These are phyloP conservation scores for Linum trigynum DNA, from an alignment of 345 rosid species.

Conservation along the genomic window DNA sequence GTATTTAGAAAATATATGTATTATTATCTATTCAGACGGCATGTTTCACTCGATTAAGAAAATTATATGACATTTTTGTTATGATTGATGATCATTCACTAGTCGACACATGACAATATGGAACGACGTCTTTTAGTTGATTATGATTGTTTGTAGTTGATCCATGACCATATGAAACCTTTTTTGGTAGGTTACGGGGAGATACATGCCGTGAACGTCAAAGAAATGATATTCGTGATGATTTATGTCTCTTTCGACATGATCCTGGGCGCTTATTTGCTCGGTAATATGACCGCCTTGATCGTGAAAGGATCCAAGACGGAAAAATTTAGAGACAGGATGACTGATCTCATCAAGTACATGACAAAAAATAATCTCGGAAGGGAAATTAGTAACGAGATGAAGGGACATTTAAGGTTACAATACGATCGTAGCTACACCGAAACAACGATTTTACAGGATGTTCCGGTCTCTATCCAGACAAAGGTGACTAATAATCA, in stretches of 20 bases:
- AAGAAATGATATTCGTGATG: slow-evolving; percentile 89
- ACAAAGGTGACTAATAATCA: slow-evolving; percentile 39
- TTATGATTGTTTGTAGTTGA: background rate
- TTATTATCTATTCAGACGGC: too few relatives aligned
- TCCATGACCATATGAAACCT: background rate
- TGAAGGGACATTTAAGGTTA: slow-evolving; percentile 54
- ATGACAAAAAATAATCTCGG: slow-evolving; percentile 62
- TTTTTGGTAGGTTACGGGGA: slow-evolving; percentile 80
- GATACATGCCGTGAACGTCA: slow-evolving; percentile 72
- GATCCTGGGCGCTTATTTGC: slow-evolving; percentile 83
- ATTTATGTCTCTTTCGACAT: slow-evolving; percentile 69
- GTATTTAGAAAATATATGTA: too few relatives aligned
- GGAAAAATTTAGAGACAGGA: slow-evolving; percentile 64
- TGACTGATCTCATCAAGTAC: slow-evolving; percentile 61
- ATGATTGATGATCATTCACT: too few relatives aligned
- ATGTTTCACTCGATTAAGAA: too few relatives aligned
- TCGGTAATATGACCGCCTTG: slow-evolving; percentile 89
- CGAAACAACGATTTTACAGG: slow-evolving; percentile 64
- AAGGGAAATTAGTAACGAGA: slow-evolving; percentile 43
- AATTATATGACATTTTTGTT: too few relatives aligned
- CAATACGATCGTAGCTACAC: slow-evolving; percentile 49
- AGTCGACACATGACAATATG: too few relatives aligned
- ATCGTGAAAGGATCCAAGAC: slow-evolving; percentile 88
- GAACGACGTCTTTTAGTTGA: background rate
- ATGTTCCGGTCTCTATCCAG: slow-evolving; percentile 64